Conservation (phyloP, 2,329 filamentous ascomycete genomes). For the Ceratocystis cacaofunesta region DNA sequence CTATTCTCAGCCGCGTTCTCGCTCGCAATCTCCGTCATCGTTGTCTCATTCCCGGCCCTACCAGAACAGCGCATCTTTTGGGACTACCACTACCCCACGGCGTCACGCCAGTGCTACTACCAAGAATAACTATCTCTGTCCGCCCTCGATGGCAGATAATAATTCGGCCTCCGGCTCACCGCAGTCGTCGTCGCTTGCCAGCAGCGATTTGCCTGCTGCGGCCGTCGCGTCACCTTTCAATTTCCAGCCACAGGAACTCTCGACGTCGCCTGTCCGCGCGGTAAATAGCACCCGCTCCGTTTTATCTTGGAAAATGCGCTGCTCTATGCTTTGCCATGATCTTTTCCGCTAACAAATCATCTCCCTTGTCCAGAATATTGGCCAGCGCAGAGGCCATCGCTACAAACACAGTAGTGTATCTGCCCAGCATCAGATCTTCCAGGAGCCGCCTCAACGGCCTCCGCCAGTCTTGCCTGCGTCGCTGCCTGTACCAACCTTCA, state of each 20-base stretch:
- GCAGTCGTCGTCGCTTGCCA: neutral
- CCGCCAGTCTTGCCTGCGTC: slow-evolving; percentile 83
- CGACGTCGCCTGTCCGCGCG: slow-evolving; percentile 61
- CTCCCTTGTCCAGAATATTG: slow-evolving; percentile 51
- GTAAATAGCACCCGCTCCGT: slow-evolving; percentile 32
- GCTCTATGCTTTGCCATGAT: neutral
- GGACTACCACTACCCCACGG: neutral
- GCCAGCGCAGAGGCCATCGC: slow-evolving; percentile 84
- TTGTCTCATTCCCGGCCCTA: neutral
- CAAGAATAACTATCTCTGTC: slow-evolving; percentile 19
- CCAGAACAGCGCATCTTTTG: neutral
- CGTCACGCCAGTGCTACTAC: neutral
- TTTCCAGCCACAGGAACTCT: slow-evolving; percentile 71
- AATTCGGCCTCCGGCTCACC: slow-evolving; percentile 18
- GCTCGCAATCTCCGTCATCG: slow-evolving; percentile 18
- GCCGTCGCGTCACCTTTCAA: slow-evolving; percentile 61
- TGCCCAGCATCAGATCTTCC: slow-evolving; percentile 79
- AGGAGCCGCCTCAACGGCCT: slow-evolving; percentile 72
- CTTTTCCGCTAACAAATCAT: neutral
- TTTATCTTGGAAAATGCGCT: neutral
- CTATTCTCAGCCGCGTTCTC: slow-evolving; percentile 33
- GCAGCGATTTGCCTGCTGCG: neutral
- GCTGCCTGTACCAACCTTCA: slow-evolving; percentile 75
- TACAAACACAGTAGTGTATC: slow-evolving; percentile 97
- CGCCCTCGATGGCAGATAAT: slow-evolving; percentile 26